phyloP scores from a whole-genome alignment of 345 rosid genomes.

The Aquilaria yunnanensis region DNA sequence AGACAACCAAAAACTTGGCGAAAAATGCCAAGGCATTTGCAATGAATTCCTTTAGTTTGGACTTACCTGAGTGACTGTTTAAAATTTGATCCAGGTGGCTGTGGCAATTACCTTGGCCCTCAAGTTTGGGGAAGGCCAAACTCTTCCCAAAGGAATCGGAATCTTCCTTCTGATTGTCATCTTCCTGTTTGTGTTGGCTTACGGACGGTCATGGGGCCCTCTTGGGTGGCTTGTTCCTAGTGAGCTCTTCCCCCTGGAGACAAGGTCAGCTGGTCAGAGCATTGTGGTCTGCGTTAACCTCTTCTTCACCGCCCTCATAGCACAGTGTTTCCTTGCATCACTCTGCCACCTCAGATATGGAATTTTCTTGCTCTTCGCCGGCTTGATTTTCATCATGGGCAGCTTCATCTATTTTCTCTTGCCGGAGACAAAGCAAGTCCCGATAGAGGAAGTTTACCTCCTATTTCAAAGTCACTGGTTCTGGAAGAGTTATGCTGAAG shows the following conservation, averaged over 20 bases:
- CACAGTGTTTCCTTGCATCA: constrained; percentile 68
- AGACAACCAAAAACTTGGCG: constrained; percentile 3
- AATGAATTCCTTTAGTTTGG: too few species aligned
- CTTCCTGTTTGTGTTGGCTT: constrained; percentile 71
- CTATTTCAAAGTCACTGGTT: constrained; percentile 68
- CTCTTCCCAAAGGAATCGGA: constrained; percentile 36
- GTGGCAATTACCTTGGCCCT: constrained; percentile 57
- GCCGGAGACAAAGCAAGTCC: constrained; percentile 90
- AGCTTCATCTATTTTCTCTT: constrained; percentile 63
- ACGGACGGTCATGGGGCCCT: constrained; percentile 97
- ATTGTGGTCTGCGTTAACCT: constrained; percentile 77
- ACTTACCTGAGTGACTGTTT: too few species aligned
- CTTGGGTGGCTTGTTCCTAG: constrained; percentile 93
- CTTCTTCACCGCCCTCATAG: constrained; percentile 73
- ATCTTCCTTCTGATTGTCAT: constrained; percentile 48
- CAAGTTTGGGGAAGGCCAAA: constrained; percentile 59
- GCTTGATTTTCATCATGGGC: constrained; percentile 59
- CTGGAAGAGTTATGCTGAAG: constrained; percentile 57
- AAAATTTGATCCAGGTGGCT: constrained; percentile 30
- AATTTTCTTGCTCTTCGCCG: constrained; percentile 69
- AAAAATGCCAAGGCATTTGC: too few species aligned
- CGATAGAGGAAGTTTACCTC: constrained; percentile 75
- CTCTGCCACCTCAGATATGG: constrained; percentile 73
- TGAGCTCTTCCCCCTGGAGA: constrained; percentile 81
- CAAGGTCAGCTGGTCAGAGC: constrained; percentile 91